Base-by-base conservation (phyloP, 371 early-diverging fungal genomes). In the Rhizopus delemar region DNA sequence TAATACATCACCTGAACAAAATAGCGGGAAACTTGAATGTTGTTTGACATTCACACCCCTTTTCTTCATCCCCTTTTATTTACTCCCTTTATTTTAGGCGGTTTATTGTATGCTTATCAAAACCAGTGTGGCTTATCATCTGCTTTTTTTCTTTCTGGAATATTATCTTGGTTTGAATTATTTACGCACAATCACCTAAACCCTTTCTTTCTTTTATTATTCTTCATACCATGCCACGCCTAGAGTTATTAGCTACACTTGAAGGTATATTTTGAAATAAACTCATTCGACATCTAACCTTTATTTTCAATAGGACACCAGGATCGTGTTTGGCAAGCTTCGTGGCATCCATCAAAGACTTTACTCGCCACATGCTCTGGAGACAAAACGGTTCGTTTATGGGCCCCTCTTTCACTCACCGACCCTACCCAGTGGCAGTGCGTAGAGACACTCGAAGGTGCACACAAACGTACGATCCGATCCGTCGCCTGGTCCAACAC, bases 391-490 rank as follows among this genome's bases (percentile, higher is more conserved):
- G 87, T 93, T n/a, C 81, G 94, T 11, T 66, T 95, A 34, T 96
- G 95, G 95, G 78, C 82, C 53, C 82, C 84, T 8, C 53, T 59
- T 15, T 71, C 79, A 7, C 74, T 64, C 28, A 63, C 69, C 29
- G 71, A 81, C 53, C 57, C 68, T 9, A 56, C 71, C 8, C 54
- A 80, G 35, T 94, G 94, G 93, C 77, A 75, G 33, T 91, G 92
- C 75, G 78, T 86, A n/a, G 81, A 87, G 38, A 75, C 84, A 0
- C 72, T 95, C n/a, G 92, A 90, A 49, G 91, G 91, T 34, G 92
- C 88, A 5, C 97, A 97, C 71, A 87, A 88, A 60, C 85, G 96
- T 15, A 94, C 97, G 0, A 90, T 97, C 46, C 86, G 98, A n/a
- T 84, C 88, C 16, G 87, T 95, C 28, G 86, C 91, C 3, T 98